Evolutionary conservation across 2,329 filamentous ascomycete genomes (phyloP).

Genomic region (Fusarium acutatum): DNA sequence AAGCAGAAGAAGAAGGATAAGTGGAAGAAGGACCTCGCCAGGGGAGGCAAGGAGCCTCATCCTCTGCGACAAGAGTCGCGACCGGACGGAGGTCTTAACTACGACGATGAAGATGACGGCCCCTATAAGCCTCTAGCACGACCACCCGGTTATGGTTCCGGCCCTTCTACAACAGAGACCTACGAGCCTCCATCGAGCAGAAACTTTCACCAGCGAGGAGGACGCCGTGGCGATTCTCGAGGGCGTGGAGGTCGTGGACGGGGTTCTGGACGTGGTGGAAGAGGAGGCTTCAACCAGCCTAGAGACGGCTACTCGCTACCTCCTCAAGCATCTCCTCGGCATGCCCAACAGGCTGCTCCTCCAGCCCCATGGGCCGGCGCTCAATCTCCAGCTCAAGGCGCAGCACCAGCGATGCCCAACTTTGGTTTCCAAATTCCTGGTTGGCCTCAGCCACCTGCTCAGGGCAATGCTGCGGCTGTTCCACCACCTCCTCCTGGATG

Average conservation of each 20-base stretch:
- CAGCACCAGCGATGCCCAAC: conserved; percentile 42
- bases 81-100: conserved; percentile 63
- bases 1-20: conserved; percentile 72
- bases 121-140: conserved; percentile 77
- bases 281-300: conserved; percentile 46
- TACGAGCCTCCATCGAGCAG: conserved; percentile 47
- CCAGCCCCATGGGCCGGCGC: conserved; percentile 24
- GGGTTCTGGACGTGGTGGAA: conserved; percentile 51
- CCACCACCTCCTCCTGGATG: conserved; percentile 54
- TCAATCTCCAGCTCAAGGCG: conserved; percentile 23
- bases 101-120: conserved; percentile 74
- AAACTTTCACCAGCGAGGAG: conserved; percentile 49
- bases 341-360: conserved; percentile 45
- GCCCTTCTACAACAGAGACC: conserved; percentile 53
- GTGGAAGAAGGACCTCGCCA: conserved; percentile 54
- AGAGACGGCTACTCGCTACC: conserved; percentile 55
- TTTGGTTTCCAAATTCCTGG: conserved; percentile 56
- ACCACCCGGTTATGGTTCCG: conserved; percentile 69
- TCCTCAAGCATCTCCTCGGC: conserved; percentile 42
- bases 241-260: conserved; percentile 55
- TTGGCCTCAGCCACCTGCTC: conserved; percentile 50
- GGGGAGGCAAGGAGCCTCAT: conserved; percentile 50
- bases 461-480: conserved; percentile 43
- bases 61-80: conserved; percentile 52
- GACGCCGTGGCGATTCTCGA: conserved; percentile 56